Conservation (phyloP, 1,284 basidiomycete species). For the Anthracocystis walkeri region DNA sequence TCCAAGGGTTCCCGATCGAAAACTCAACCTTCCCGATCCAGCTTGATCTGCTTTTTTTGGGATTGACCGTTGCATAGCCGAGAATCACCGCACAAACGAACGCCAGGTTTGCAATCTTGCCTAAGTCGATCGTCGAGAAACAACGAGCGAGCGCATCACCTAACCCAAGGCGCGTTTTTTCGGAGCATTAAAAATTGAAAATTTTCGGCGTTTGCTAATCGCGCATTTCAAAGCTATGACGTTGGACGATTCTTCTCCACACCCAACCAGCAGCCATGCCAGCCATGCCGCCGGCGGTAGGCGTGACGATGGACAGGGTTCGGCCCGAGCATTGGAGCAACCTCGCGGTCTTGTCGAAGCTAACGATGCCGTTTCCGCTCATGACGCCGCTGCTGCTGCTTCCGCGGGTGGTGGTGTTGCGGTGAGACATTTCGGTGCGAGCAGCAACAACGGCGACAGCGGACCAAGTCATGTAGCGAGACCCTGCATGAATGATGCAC, state of each 20-base stretch:
- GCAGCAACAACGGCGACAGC: neutral
- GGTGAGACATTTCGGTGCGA: constrained; percentile 3
- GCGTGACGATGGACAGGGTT: neutral
- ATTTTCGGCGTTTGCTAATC: constrained; percentile 11
- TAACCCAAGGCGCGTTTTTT: too few relatives aligned
- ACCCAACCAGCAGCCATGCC: neutral
- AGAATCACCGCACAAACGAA: too few relatives aligned
- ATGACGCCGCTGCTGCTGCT: neutral
- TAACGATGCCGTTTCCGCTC: neutral
- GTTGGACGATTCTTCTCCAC: neutral
- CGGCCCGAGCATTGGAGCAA: neutral
- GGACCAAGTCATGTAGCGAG: neutral
- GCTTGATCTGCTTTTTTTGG: too few relatives aligned
- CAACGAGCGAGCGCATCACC: neutral
- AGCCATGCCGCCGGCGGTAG: neutral
- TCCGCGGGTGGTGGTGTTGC: neutral
- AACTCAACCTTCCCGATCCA: too few relatives aligned
- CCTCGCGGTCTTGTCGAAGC: neutral
- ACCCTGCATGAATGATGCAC: constrained; percentile 18
- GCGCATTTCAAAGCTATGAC: constrained; percentile 8
- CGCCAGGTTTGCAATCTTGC: too few relatives aligned
- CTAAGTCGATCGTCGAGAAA: too few relatives aligned
- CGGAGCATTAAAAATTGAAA: neutral
- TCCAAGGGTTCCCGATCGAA: too few relatives aligned
- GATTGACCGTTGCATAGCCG: too few relatives aligned